Evolutionary conservation across 83 land plant genomes (phyloP).

Genomic region (Picea mariana): DNA sequence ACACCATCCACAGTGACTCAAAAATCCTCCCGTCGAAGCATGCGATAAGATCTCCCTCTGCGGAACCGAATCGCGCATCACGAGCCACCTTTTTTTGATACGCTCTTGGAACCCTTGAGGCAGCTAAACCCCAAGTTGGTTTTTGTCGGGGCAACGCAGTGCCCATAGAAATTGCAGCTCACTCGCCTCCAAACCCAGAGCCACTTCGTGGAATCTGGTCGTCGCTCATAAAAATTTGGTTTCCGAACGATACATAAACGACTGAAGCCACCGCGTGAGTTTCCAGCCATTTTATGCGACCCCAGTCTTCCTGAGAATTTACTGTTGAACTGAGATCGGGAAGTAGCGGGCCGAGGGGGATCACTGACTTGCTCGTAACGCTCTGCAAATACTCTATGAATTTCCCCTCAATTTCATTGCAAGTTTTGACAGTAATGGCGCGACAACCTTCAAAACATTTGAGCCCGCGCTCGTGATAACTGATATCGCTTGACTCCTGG

Average conservation of each 20-base stretch:
- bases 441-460: constrained; percentile 7
- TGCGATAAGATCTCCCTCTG: constrained; percentile 51
- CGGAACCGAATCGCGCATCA: constrained; percentile 59
- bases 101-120: constrained; percentile 43
- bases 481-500: not conserved
- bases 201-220: too few relatives aligned
- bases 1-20: constrained; percentile 83
- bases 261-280: constrained; percentile 42
- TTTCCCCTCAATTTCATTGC: constrained; percentile 34
- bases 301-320: too few relatives aligned
- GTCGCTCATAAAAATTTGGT: too few relatives aligned
- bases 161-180: constrained; percentile 27
- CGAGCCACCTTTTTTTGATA: constrained; percentile 30
- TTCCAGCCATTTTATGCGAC: constrained; percentile 38
- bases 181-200: too few relatives aligned
- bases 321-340: too few relatives aligned
- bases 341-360: too few relatives aligned
- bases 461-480: constrained; percentile 13
- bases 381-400: too few relatives aligned
- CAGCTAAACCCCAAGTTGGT: not conserved
- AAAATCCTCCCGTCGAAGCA: constrained; percentile 56
- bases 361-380: too few relatives aligned
- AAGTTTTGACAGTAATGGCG: constrained; percentile 27
- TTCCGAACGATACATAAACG: too few relatives aligned
- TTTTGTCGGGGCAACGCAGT: constrained; percentile 22